phyloP scores from a whole-genome alignment of 495 filamentous ascomycete species.

The Neurospora africana region DNA sequence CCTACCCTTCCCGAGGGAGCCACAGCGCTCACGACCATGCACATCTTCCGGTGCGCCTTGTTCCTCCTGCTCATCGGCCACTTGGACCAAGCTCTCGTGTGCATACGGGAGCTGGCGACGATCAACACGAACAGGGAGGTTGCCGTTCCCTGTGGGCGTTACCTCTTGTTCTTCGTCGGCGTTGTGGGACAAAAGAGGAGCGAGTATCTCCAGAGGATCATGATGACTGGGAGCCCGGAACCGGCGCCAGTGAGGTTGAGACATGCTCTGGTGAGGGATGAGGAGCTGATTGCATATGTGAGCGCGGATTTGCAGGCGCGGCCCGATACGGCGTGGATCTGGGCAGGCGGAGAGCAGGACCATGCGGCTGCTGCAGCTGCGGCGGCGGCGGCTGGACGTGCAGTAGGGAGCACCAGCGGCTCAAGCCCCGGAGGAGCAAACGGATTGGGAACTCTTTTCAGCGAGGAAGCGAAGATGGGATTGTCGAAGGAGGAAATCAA shows the following conservation, averaged over 20 bases:
- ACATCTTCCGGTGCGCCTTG: constrained; percentile 83
- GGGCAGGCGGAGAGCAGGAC: constrained; percentile 56
- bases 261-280: constrained; percentile 58
- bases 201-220: constrained; percentile 22
- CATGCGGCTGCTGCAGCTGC: constrained; percentile 12
- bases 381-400: not conserved
- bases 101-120: constrained; percentile 57
- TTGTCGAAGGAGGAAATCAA: constrained; percentile 16
- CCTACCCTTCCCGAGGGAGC: constrained; percentile 31
- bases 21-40: constrained; percentile 54
- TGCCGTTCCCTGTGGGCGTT: constrained; percentile 70
- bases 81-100: constrained; percentile 59
- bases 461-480: constrained; percentile 15
- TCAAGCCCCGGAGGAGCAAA: not conserved
- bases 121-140: constrained; percentile 60
- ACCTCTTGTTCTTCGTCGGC: constrained; percentile 73
- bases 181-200: constrained; percentile 49
- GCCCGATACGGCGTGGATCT: constrained; percentile 73
- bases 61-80: constrained; percentile 66
- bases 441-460: constrained; percentile 7
- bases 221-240: not conserved
- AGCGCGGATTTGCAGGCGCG: constrained; percentile 86
- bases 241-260: constrained; percentile 21
- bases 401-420: not conserved
- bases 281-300: constrained; percentile 82